Conservation (phyloP, 2,329 filamentous ascomycete genomes). For the Pseudogymnoascus sp. region DNA sequence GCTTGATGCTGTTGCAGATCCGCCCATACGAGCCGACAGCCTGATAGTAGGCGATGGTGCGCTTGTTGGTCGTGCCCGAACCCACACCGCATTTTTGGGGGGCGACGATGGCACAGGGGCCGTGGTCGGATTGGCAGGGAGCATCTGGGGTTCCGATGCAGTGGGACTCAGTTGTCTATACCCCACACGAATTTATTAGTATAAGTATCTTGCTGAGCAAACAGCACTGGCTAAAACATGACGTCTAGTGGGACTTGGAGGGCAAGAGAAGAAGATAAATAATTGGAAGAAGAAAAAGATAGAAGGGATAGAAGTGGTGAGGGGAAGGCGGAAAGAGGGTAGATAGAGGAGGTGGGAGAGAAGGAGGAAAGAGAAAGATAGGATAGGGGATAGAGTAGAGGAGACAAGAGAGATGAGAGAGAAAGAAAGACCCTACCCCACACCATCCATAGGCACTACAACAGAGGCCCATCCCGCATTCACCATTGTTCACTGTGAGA, state of each 20-base stretch:
- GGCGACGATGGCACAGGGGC: background rate
- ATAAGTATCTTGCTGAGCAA: background rate
- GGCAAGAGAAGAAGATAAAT: background rate
- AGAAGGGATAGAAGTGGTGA: no score
- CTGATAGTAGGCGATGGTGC: slow-evolving; percentile 22
- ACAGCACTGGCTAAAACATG: background rate
- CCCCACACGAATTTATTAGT: background rate
- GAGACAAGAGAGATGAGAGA: background rate
- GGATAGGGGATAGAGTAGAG: background rate
- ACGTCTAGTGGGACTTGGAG: background rate
- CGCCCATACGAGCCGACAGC: slow-evolving; percentile 24
- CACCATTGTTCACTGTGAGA: slow-evolving; percentile 14
- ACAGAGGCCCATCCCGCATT: slow-evolving; percentile 28
- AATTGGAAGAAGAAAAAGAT: background rate
- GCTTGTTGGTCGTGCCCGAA: slow-evolving; percentile 20
- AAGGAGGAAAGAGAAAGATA: background rate
- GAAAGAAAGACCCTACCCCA: slow-evolving; percentile 15
- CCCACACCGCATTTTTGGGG: slow-evolving; percentile 9
- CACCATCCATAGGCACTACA: slow-evolving; percentile 22
- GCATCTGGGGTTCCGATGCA: background rate
- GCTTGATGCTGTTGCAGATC: slow-evolving; percentile 27
- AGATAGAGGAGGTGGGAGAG: background rate
- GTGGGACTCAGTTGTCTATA: background rate
- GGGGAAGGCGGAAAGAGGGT: no score
- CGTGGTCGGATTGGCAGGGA: background rate